Evolutionary conservation across 306 rosid genomes (phyloP).

Genomic region (Phaseolus lunatus): DNA sequence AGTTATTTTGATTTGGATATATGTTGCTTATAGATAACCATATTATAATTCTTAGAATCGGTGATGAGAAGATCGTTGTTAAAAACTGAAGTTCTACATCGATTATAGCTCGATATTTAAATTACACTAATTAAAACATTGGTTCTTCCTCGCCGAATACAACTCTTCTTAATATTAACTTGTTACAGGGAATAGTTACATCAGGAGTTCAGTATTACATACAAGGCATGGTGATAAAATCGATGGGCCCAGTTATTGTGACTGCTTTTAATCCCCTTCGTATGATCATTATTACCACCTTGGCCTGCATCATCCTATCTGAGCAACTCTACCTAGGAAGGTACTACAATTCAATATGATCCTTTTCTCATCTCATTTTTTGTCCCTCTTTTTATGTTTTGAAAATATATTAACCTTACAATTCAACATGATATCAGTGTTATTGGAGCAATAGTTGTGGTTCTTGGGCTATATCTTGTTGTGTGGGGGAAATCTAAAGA

Average conservation of each 20-base stretch:
- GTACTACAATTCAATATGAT: conserved; percentile 42
- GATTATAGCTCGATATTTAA: no score
- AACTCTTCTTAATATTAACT: neutral
- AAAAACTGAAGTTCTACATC: no score
- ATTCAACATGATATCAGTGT: conserved; percentile 27
- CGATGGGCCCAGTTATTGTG: conserved; percentile 80
- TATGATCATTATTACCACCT: conserved; percentile 66
- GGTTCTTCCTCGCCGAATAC: no score
- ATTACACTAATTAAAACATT: no score
- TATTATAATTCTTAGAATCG: no score
- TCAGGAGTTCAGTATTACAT: conserved; percentile 76
- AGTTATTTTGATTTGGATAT: neutral
- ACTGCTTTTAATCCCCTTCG: conserved; percentile 83
- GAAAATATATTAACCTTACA: neutral
- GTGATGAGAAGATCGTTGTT: no score
- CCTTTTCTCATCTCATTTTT: no score
- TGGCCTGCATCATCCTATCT: conserved; percentile 62
- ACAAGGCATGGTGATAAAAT: conserved; percentile 72
- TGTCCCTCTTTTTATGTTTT: no score
- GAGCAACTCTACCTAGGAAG: conserved; percentile 80
- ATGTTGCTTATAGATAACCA: no score
- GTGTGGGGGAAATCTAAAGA: conserved; percentile 59
- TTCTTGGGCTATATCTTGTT: conserved; percentile 52
- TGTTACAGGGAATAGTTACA: conserved; percentile 63
- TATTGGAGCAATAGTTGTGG: conserved; percentile 53